These are phyloP conservation scores for Diaporthe velutina DNA, from an alignment of 2,329 filamentous ascomycete genomes.

Conservation along the genomic window DNA sequence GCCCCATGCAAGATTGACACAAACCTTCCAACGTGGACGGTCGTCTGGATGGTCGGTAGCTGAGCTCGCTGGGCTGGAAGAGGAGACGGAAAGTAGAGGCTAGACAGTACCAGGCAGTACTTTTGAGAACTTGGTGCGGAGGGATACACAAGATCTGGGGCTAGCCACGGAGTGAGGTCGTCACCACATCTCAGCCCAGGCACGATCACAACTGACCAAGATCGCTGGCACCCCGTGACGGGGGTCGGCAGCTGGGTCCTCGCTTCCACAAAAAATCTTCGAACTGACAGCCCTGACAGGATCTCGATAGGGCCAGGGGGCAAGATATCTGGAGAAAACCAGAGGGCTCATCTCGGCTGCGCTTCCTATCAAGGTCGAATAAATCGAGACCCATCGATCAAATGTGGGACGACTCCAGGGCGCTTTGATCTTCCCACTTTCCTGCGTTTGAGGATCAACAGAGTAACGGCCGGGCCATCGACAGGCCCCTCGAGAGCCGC, in stretches of 20 bases:
- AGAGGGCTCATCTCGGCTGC: conserved; percentile 14
- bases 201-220: not conserved
- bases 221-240: not conserved
- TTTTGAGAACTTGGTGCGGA: not conserved
- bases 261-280: conserved; percentile 17
- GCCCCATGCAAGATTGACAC: conserved; percentile 21
- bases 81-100: no score
- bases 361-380: conserved; percentile 3
- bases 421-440: conserved; percentile 16
- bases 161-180: not conserved
- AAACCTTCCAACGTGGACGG: not conserved
- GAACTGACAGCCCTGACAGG: conserved; percentile 9
- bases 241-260: conserved; percentile 3
- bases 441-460: conserved; percentile 23
- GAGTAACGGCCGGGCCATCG: not conserved
- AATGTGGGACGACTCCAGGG: conserved; percentile 26
- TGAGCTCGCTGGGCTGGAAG: no score
- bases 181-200: not conserved
- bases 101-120: no score
- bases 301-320: not conserved
- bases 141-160: not conserved
- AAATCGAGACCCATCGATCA: conserved; percentile 27
- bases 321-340: not conserved
- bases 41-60: no score
- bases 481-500: not conserved